A percentile compares a stretch with the other conserved stretches of the same genome.
Conservation (phyloP, 495 filamentous ascomycete species). For the Achaetomiella virescens region DNA sequence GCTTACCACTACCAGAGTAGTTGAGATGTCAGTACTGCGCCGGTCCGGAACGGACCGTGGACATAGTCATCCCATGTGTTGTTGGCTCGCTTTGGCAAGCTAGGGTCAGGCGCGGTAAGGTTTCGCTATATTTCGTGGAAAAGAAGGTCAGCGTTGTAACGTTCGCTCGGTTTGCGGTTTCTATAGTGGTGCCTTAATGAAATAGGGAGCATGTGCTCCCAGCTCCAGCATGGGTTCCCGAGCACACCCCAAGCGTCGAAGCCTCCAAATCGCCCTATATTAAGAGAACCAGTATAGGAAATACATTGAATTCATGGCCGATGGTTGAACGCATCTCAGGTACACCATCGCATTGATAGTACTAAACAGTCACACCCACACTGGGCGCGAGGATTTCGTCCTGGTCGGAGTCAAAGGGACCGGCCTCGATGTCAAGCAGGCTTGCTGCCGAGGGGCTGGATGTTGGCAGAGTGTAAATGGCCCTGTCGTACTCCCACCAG, state of each 20-base stretch:
- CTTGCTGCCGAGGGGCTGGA: constrained; percentile 17
- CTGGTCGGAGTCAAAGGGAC: constrained; percentile 26
- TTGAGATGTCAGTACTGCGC: constrained; percentile 37
- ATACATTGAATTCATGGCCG: background rate
- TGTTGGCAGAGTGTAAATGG: constrained; percentile 11
- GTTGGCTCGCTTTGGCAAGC: constrained; percentile 23
- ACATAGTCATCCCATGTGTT: constrained; percentile 37
- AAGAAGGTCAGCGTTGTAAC: background rate
- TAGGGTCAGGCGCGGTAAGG: constrained; percentile 21
- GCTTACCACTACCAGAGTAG: constrained; percentile 26
- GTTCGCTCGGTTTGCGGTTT: background rate
- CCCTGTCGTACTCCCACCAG: constrained; percentile 5
- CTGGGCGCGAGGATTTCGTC: constrained; percentile 28
- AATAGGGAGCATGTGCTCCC: constrained; percentile 56
- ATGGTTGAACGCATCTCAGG: constrained; percentile 19
- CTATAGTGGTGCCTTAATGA: too few species aligned
- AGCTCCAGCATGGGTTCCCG: constrained; percentile 59
- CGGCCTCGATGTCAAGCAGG: constrained; percentile 42
- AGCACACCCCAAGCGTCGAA: constrained; percentile 53
- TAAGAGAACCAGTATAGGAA: background rate
- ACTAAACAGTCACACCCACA: constrained; percentile 38
- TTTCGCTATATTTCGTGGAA: constrained; percentile 16
- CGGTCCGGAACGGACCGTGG: constrained; percentile 35
- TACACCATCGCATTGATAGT: constrained; percentile 42
- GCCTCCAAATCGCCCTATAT: constrained; percentile 37